Conservation (phyloP, 2,329 filamentous ascomycete species). For the Monosporascus sp. region DNA sequence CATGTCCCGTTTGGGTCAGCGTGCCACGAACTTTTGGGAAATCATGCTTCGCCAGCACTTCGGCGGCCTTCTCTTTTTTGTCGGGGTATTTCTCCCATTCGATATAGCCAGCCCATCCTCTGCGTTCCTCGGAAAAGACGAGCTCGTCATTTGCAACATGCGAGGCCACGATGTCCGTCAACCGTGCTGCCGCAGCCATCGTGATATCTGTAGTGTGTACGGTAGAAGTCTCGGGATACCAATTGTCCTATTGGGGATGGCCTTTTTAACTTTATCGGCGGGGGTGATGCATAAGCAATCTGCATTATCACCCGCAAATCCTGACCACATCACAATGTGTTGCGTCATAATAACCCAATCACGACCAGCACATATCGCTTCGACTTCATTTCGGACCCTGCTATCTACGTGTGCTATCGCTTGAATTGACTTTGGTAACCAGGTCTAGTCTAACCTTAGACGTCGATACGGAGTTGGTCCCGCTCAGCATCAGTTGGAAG, state of each 20-base stretch:
- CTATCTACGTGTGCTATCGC: too few species aligned
- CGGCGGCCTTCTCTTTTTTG: slow-evolving; percentile 55
- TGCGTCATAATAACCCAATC: not conserved
- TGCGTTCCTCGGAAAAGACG: not conserved
- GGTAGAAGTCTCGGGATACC: not conserved
- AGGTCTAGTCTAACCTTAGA: too few species aligned
- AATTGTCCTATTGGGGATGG: not conserved
- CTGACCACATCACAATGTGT: not conserved
- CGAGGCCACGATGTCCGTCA: not conserved
- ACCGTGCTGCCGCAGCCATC: not conserved
- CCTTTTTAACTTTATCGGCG: not conserved
- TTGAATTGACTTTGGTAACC: too few species aligned
- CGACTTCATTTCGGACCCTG: too few species aligned
- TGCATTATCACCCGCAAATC: not conserved
- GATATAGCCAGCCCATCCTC: slow-evolving; percentile 42
- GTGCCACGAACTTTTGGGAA: slow-evolving; percentile 32
- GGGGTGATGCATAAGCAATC: not conserved
- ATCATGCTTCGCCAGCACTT: slow-evolving; percentile 47
- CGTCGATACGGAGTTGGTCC: too few species aligned
- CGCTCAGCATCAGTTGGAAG: too few species aligned
- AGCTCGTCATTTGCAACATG: not conserved
- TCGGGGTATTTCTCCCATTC: slow-evolving; percentile 68
- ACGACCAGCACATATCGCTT: not conserved
- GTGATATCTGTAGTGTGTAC: not conserved
- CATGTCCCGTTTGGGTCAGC: slow-evolving; percentile 7